Evolutionary conservation across 2,329 filamentous ascomycete genomes (phyloP).

Genomic region (Drechslerella coelobrocha): DNA sequence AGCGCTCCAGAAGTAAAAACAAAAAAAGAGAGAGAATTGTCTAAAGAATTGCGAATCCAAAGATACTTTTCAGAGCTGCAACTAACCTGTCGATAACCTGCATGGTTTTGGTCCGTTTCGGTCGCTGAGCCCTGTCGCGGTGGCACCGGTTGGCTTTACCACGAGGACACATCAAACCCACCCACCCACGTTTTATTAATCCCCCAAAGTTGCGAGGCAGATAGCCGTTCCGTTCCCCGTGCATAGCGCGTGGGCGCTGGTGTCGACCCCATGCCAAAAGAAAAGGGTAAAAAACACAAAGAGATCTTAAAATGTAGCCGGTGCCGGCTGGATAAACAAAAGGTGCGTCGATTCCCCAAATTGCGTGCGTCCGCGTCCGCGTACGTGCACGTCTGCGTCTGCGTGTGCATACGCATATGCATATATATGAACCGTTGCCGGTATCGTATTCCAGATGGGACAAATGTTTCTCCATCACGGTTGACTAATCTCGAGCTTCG

Average conservation of each 20-base stretch:
- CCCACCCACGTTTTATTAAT: constrained; percentile 13
- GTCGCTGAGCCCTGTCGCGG: constrained; percentile 47
- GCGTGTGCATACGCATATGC: no score
- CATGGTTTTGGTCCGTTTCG: constrained; percentile 50
- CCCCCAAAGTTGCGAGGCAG: constrained; percentile 30
- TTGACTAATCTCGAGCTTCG: constrained; percentile 29
- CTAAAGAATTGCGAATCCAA: constrained; percentile 45
- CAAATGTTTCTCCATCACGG: constrained; percentile 2
- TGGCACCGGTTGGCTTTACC: constrained; percentile 47
- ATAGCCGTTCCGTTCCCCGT: constrained; percentile 38
- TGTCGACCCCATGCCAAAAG: constrained; percentile 50
- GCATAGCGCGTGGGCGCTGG: constrained; percentile 39
- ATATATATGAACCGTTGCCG: no score
- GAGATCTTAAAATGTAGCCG: constrained; percentile 51
- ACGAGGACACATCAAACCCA: constrained; percentile 20
- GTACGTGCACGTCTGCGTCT: no score
- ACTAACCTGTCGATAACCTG: constrained; percentile 37
- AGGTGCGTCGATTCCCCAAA: constrained; percentile 33
- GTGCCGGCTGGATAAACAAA: constrained; percentile 50
- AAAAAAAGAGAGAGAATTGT: neutral
- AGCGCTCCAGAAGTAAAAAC: constrained; percentile 34
- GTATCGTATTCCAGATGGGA: constrained; percentile 30
- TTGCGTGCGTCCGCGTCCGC: neutral
- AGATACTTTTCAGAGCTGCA: constrained; percentile 40
- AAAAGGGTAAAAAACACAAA: constrained; percentile 51